phyloP scores from a whole-genome alignment of 129 eudicot genomes.

The Sambucus nigra region DNA sequence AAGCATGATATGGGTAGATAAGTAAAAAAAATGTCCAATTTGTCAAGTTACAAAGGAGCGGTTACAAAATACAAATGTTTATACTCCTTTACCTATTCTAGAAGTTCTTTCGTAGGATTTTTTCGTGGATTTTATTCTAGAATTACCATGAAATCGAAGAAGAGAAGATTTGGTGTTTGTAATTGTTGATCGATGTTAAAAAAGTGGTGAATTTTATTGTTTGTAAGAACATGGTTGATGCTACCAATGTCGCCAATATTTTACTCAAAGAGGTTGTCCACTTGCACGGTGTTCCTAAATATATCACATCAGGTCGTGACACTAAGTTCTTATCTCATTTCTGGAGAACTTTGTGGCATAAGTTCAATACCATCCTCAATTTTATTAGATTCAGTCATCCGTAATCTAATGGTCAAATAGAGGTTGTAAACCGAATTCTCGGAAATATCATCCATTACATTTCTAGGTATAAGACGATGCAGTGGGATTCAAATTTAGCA shows the following conservation, averaged over 20 bases:
- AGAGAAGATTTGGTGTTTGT: neutral
- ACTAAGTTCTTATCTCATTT: neutral
- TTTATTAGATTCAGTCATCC: neutral
- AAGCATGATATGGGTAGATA: neutral
- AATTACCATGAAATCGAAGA: neutral
- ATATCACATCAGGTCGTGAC: neutral
- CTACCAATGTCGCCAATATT: neutral
- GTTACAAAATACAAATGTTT: too few relatives aligned
- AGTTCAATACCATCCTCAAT: neutral
- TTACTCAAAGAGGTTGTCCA: neutral
- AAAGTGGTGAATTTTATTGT: neutral
- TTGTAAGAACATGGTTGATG: neutral
- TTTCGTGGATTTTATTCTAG: conserved; percentile 1
- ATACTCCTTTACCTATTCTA: neutral
- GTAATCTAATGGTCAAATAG: neutral
- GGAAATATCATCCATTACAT: neutral
- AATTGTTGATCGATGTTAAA: neutral
- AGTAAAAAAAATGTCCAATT: too few relatives aligned
- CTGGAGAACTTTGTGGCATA: neutral
- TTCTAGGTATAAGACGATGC: neutral
- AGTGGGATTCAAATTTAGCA: neutral
- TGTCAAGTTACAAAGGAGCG: too few relatives aligned
- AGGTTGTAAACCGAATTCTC: too few relatives aligned
- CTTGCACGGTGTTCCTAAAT: neutral
- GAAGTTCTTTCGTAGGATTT: neutral